These are phyloP conservation scores for Ascomycota sp. DNA, from an alignment of 2,329 filamentous ascomycete genomes.

Conservation along the genomic window DNA sequence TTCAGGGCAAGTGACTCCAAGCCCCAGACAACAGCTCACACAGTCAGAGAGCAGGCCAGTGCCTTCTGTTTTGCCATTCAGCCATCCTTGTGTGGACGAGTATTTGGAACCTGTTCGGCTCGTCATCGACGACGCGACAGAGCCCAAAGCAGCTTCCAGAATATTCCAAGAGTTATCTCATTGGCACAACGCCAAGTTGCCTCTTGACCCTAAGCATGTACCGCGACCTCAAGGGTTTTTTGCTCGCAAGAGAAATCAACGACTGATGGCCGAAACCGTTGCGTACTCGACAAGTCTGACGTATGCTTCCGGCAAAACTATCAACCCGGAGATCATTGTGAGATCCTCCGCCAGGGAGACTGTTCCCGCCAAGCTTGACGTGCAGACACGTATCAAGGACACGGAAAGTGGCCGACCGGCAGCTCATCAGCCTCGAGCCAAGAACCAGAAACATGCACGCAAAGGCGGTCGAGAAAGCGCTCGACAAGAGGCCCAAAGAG, in stretches of 20 bases:
- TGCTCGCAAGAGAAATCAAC: slow-evolving; percentile 30
- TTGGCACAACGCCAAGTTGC: slow-evolving; percentile 38
- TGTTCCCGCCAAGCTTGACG: not conserved
- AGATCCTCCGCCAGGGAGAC: slow-evolving; percentile 5
- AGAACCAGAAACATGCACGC: slow-evolving; percentile 1
- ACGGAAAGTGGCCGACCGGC: not conserved
- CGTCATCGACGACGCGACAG: slow-evolving; percentile 8
- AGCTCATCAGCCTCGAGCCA: slow-evolving; percentile 3
- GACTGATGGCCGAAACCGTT: slow-evolving; percentile 43
- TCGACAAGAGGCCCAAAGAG: slow-evolving; percentile 11
- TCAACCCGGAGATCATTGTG: slow-evolving; percentile 42
- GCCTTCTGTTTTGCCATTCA: slow-evolving; percentile 20
- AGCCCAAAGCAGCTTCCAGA: slow-evolving; percentile 7
- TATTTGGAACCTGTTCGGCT: slow-evolving; percentile 22
- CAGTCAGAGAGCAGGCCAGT: not conserved
- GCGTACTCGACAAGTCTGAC: slow-evolving; percentile 49
- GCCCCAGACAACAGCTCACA: not conserved
- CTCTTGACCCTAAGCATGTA: slow-evolving; percentile 18
- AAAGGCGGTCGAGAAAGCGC: slow-evolving; percentile 16
- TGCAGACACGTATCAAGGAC: no score
- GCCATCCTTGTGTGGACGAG: slow-evolving; percentile 21
- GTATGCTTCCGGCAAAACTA: slow-evolving; percentile 34
- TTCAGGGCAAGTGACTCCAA: not conserved
- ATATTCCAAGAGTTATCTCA: slow-evolving; percentile 28
- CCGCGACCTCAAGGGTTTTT: slow-evolving; percentile 6